phyloP scores from a whole-genome alignment of 2,329 filamentous ascomycete species.

The Mollisia scopiformis region DNA sequence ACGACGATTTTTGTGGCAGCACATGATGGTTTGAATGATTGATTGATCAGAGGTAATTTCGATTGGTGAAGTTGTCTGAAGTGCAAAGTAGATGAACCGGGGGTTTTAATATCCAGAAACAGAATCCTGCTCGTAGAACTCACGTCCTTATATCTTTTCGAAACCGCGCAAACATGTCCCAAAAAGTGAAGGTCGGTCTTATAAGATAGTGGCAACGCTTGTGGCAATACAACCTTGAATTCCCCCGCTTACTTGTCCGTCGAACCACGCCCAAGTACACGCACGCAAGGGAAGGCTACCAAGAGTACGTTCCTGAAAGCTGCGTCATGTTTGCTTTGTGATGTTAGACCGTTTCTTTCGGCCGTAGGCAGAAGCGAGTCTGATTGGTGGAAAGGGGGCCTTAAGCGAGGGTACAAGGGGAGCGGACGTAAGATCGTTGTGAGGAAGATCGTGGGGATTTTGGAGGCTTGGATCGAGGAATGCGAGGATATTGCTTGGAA shows the following conservation, averaged over 20 bases:
- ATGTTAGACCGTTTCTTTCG: not conserved
- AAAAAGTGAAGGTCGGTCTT: not conserved
- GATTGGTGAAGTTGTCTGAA: too few species aligned
- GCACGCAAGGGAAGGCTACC: not conserved
- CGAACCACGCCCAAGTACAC: not conserved
- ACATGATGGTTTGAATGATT: not conserved
- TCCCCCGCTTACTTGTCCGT: not conserved
- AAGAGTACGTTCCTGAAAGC: not conserved
- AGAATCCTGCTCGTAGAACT: not conserved
- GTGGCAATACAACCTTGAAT: not conserved
- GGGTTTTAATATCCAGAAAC: not conserved
- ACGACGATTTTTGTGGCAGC: constrained; percentile 6
- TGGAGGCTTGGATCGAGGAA: not conserved
- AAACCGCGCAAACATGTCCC: not conserved
- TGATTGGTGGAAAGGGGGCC: constrained; percentile 3
- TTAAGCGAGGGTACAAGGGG: not conserved
- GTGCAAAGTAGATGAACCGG: not conserved
- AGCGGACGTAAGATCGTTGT: constrained; percentile 4
- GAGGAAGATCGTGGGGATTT: not conserved
- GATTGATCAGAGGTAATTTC: not conserved
- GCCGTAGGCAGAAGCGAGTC: not conserved
- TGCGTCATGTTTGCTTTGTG: not conserved
- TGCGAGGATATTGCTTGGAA: not conserved
- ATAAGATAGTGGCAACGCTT: not conserved
- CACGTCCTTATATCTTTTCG: not conserved